A percentile compares a stretch with the other conserved stretches of the same genome.
These are phyloP conservation scores for Clarireedia sp. DNA, from an alignment of 2,329 filamentous ascomycete genomes.

Conservation along the genomic window DNA sequence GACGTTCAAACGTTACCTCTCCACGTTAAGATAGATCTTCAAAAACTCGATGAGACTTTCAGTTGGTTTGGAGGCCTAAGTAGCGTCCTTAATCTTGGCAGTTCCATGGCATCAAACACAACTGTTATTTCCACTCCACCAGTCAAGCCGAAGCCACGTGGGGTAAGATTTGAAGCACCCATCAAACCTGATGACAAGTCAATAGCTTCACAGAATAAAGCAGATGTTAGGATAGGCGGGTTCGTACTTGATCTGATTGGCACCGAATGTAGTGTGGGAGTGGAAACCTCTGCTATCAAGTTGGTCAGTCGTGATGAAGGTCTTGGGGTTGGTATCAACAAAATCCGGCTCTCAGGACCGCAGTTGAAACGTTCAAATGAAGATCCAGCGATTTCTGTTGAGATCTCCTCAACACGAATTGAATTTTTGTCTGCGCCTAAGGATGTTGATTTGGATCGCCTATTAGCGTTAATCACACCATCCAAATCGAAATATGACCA, in stretches of 20 bases:
- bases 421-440: conserved; percentile 68
- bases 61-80: conserved; percentile 86
- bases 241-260: conserved; percentile 70
- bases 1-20: conserved; percentile 71
- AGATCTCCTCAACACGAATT: conserved; percentile 58
- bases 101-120: conserved; percentile 70
- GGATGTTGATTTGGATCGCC: conserved; percentile 70
- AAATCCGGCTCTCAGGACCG: conserved; percentile 67
- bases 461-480: conserved; percentile 81
- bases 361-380: conserved; percentile 45
- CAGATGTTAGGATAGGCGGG: conserved; percentile 70
- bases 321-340: conserved; percentile 65
- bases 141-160: conserved; percentile 39
- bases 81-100: conserved; percentile 80
- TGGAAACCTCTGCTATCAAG: conserved; percentile 78
- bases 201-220: conserved; percentile 42
- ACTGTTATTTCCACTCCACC: conserved; percentile 37
- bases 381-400: conserved; percentile 53
- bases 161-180: conserved; percentile 52
- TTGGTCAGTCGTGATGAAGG: conserved; percentile 66
- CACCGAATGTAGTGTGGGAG: conserved; percentile 62
- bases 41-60: conserved; percentile 76
- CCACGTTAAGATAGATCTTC: conserved; percentile 67
- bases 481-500: conserved; percentile 82
- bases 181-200: conserved; percentile 25